phyloP scores from a whole-genome alignment of 2,329 filamentous ascomycete genomes.

The Penicillium olsonii region DNA sequence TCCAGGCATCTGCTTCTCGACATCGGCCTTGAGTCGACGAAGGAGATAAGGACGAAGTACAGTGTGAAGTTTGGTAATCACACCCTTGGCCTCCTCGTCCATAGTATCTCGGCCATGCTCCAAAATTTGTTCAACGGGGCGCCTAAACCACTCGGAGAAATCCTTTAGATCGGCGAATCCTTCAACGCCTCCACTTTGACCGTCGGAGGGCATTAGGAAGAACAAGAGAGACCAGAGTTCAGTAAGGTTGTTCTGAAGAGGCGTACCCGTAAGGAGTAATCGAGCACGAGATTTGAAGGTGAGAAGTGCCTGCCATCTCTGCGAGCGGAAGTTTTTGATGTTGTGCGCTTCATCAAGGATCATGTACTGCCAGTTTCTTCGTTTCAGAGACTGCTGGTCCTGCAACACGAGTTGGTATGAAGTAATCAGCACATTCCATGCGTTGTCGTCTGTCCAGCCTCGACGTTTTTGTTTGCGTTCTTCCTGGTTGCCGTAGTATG shows the following conservation, averaged over 20 bases:
- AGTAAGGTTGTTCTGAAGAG: slow-evolving; percentile 93
- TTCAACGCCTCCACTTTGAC: slow-evolving; percentile 72
- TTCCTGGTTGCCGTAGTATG: slow-evolving; percentile 92
- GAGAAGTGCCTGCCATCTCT: slow-evolving; percentile 92
- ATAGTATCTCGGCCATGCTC: slow-evolving; percentile 92
- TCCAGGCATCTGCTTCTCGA: slow-evolving; percentile 97
- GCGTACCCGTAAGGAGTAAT: slow-evolving; percentile 87
- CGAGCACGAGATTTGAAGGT: slow-evolving; percentile 89
- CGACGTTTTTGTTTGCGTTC: slow-evolving; percentile 88
- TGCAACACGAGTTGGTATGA: slow-evolving; percentile 96
- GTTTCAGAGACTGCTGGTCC: slow-evolving; percentile 90
- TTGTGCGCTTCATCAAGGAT: slow-evolving; percentile 98
- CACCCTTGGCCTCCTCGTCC: slow-evolving; percentile 88
- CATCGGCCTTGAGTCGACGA: slow-evolving; percentile 88
- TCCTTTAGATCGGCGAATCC: slow-evolving; percentile 94
- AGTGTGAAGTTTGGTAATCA: slow-evolving; percentile 91
- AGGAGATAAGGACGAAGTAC: slow-evolving; percentile 90
- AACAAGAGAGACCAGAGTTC: slow-evolving; percentile 97
- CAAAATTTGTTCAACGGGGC: slow-evolving; percentile 92
- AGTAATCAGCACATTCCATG: slow-evolving; percentile 97
- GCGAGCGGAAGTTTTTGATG: slow-evolving; percentile 99
- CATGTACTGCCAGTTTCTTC: slow-evolving; percentile 94
- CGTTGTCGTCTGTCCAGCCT: slow-evolving; percentile 89
- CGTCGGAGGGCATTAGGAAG: slow-evolving; percentile 88
- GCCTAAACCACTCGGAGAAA: slow-evolving; percentile 94